Evolutionary conservation across 768 basidiomycete genomes (phyloP).

Genomic region (Boletus reticulatus): DNA sequence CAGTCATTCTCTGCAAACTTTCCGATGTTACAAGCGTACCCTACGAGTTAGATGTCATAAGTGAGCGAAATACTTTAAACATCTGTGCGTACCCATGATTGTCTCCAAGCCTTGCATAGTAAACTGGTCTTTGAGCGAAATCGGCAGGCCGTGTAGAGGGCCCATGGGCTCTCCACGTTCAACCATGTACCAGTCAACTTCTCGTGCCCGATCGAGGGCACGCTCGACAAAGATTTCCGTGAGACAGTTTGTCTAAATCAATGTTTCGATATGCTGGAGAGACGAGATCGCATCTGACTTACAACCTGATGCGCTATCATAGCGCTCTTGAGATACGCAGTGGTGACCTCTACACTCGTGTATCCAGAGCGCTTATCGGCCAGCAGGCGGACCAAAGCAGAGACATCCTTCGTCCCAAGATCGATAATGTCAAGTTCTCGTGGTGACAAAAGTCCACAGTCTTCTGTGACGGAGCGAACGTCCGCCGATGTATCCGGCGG

Average conservation of each 20-base stretch:
- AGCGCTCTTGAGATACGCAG: constrained; percentile 29
- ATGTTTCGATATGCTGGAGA: neutral
- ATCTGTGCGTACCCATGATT: constrained; percentile 41
- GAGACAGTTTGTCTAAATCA: constrained; percentile 26
- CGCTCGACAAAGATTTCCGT: constrained; percentile 28
- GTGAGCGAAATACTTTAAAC: neutral
- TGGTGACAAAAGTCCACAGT: constrained; percentile 22
- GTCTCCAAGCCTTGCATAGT: constrained; percentile 62
- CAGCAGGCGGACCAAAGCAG: constrained; percentile 20
- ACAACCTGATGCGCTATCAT: constrained; percentile 27
- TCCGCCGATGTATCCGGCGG: constrained; percentile 17
- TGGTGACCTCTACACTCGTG: constrained; percentile 28
- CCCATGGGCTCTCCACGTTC: constrained; percentile 31
- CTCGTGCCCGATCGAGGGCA: constrained; percentile 24
- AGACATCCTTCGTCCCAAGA: constrained; percentile 27
- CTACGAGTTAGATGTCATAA: constrained; percentile 33
- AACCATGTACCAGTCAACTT: constrained; percentile 22
- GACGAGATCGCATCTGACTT: neutral
- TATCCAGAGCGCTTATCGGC: constrained; percentile 19
- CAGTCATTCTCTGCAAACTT: constrained; percentile 57
- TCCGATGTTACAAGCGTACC: constrained; percentile 53
- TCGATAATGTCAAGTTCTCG: constrained; percentile 21
- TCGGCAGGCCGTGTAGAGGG: constrained; percentile 49
- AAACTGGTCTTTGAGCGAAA: constrained; percentile 47
- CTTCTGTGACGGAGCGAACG: constrained; percentile 19